Evolutionary conservation across 2,329 filamentous ascomycete genomes (phyloP).

Genomic region (Aspergillus ustus): DNA sequence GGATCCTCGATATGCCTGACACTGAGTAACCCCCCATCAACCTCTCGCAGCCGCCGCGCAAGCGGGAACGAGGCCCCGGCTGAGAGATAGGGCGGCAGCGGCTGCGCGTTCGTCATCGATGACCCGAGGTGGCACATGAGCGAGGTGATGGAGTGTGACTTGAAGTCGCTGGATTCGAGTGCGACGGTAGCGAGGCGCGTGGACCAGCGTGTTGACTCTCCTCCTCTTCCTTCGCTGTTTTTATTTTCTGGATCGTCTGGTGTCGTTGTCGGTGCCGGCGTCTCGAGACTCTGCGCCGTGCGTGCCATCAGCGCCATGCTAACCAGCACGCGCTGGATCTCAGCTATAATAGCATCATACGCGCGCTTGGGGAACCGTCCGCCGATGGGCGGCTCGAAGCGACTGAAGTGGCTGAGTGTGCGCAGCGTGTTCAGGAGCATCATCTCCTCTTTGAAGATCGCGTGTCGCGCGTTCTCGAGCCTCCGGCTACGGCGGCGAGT

Average conservation of each 20-base stretch:
- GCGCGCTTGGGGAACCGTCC: constrained; percentile 69
- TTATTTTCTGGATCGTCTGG: no score
- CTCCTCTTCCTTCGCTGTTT: no score
- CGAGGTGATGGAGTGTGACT: constrained; percentile 53
- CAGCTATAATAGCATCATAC: constrained; percentile 66
- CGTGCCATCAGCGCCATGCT: constrained; percentile 70
- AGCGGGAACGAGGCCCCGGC: constrained; percentile 65
- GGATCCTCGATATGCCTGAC: constrained; percentile 69
- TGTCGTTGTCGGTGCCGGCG: neutral
- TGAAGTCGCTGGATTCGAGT: constrained; percentile 58
- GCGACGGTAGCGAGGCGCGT: constrained; percentile 62
- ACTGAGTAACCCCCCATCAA: constrained; percentile 64
- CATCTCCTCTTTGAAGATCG: constrained; percentile 69
- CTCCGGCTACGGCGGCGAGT: constrained; percentile 23
- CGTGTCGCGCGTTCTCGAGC: constrained; percentile 59
- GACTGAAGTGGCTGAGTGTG: constrained; percentile 66
- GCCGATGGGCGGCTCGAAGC: constrained; percentile 72
- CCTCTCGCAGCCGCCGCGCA: constrained; percentile 58
- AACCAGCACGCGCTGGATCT: constrained; percentile 57
- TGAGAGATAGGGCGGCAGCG: constrained; percentile 70
- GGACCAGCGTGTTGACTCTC: constrained; percentile 58
- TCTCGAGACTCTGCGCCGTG: constrained; percentile 58
- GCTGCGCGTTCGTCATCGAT: constrained; percentile 65
- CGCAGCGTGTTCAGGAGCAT: constrained; percentile 65
- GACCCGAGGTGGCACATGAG: constrained; percentile 71